Percentiles rank a stretch among this genome's conserved stretches.
phyloP scores from a whole-genome alignment of 768 basidiomycete genomes.

The Sarcodon sp. region DNA sequence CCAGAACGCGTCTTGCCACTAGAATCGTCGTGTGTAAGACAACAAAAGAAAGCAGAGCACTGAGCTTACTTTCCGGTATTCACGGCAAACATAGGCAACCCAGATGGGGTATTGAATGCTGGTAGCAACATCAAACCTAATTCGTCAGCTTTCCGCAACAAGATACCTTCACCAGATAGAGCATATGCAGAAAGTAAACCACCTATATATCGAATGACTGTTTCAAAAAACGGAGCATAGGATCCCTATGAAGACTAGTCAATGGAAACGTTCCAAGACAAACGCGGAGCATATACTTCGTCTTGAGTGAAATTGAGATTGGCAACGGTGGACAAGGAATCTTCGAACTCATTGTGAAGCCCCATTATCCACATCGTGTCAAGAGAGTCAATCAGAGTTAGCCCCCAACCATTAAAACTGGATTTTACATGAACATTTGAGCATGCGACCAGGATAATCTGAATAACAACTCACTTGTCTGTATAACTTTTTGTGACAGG shows the following conservation, averaged over 20 bases:
- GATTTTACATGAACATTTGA: neutral
- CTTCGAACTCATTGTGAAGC: conserved; percentile 53
- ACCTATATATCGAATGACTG: conserved; percentile 80
- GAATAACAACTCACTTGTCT: conserved; percentile 33
- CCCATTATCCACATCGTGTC: conserved; percentile 83
- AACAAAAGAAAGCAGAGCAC: neutral
- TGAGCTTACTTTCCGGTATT: conserved; percentile 44
- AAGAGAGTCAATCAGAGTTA: conserved; percentile 68
- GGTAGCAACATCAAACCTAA: conserved; percentile 63
- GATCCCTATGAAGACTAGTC: conserved; percentile 10
- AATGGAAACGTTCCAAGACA: neutral
- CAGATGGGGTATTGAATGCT: conserved; percentile 55
- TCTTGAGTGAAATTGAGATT: conserved; percentile 35
- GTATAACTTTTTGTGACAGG: conserved; percentile 34
- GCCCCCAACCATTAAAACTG: conserved; percentile 76
- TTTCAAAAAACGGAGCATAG: conserved; percentile 60
- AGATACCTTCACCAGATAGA: conserved; percentile 46
- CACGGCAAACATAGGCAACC: conserved; percentile 60
- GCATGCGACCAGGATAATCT: neutral
- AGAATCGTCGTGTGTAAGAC: neutral
- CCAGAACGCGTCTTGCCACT: conserved; percentile 27
- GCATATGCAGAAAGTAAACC: conserved; percentile 80
- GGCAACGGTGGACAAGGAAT: conserved; percentile 43
- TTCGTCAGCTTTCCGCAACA: conserved; percentile 64
- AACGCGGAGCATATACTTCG: conserved; percentile 18